These are phyloP conservation scores for Bruguiera gymnorhiza DNA, from an alignment of 345 rosid genomes.

Conservation along the genomic window DNA sequence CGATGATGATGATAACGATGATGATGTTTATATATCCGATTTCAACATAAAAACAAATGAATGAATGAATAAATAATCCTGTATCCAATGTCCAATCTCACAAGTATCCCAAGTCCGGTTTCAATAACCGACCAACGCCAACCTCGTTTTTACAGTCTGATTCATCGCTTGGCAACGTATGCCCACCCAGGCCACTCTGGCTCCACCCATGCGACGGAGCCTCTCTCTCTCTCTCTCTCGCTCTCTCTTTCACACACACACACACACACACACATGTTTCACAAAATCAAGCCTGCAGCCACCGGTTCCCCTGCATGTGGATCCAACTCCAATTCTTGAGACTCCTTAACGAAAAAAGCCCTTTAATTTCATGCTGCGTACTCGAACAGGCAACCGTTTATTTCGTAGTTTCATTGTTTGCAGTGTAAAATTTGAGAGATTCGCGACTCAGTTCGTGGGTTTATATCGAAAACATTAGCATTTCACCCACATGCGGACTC, in stretches of 20 bases:
- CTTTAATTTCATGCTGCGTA: no score
- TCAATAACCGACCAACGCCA: no score
- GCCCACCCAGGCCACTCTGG: background rate
- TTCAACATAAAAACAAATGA: no score
- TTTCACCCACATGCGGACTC: conserved; percentile 31
- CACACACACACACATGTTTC: no score
- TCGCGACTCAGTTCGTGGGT: background rate
- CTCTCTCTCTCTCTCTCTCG: background rate
- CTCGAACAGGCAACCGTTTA: background rate
- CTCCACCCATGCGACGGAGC: no score
- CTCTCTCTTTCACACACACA: no score
- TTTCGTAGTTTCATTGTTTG: background rate
- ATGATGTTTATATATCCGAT: no score
- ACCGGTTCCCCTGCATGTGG: background rate
- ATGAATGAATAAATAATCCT: background rate
- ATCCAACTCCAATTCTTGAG: no score
- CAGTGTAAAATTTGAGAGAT: background rate
- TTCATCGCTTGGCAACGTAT: conserved; percentile 2
- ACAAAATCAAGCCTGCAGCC: background rate
- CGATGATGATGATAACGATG: no score
- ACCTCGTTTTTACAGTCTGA: conserved; percentile 2
- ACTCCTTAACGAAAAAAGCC: no score
- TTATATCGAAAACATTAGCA: background rate
- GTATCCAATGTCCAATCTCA: background rate
- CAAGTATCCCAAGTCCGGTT: no score